Base-by-base conservation (phyloP, 148 eudicot species). In the Salicornia ramosissima region DNA sequence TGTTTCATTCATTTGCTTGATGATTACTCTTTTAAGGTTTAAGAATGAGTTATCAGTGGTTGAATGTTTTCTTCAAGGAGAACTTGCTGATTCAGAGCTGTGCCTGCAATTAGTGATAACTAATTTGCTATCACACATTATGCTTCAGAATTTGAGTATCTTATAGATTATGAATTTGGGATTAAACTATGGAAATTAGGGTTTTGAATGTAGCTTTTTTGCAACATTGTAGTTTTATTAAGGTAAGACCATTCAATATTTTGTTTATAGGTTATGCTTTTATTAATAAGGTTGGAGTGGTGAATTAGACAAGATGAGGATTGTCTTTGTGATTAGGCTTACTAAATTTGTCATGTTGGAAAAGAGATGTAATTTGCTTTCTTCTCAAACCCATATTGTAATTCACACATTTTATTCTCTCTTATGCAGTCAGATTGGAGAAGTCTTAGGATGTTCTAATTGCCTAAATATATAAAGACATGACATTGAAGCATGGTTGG, bases 391-490 rank as follows among this genome's bases (percentile, higher is more conserved):
- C 26, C 5, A 43, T 47, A 22, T 40, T 26, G 22, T 52, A 43
- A 52, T 51, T 67, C 68, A 69, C 59, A n/a, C 33, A 40, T 60
- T 46, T 26, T 19, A 34, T 25, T 55, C 29, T 24, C 52, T 61
- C 57, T 54, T 65, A 31, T 73, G 80, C 83, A 77, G 74, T 53
- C 54, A 66, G 52, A n/a, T 50, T 53, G 43, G 51, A 57, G 54
- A 63, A 70, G 46, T 25, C 25, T 57, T 73, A 87, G 75, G 86
- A 93, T 88, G 98, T 74, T 82, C 74, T 64, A 72, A 54, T 74
- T 77, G 77, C 75, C 73, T 62, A 65, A 67, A 65, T 60, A 46
- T 72, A 56, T 70, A 43, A 79, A 78, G 78, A 75, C 63, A 47
- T 77, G 56, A 58, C 40, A 36, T 36, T 36, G 40, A 71, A 87